Conservation (phyloP, 257 asterid species). For the Solanum virginianum region DNA sequence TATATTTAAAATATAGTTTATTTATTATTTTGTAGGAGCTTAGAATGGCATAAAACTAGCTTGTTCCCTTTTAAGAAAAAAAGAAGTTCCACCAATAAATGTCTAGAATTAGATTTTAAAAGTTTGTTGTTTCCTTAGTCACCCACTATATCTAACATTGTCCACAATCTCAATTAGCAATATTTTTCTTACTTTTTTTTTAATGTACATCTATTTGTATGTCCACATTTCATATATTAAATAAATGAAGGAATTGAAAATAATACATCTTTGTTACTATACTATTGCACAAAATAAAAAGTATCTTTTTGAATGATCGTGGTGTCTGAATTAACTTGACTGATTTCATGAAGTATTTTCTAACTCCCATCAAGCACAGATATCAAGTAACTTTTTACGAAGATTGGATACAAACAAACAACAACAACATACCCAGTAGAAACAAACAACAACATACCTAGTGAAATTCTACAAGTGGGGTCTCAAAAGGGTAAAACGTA, state of each 20-base stretch:
- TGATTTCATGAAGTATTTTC: not conserved
- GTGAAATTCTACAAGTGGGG: too few relatives aligned
- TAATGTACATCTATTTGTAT: not conserved
- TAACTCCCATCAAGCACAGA: not conserved
- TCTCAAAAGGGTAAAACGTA: too few relatives aligned
- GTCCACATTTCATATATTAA: not conserved
- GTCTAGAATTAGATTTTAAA: not conserved
- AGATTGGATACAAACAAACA: too few relatives aligned
- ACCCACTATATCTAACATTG: not conserved
- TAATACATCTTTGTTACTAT: not conserved
- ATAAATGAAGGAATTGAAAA: not conserved
- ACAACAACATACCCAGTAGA: too few relatives aligned
- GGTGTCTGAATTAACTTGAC: not conserved
- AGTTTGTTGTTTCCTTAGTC: conserved; percentile 1
- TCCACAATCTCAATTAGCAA: not conserved
- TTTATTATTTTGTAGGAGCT: not conserved
- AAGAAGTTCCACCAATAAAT: not conserved
- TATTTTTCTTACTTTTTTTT: not conserved
- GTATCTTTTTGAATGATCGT: too few relatives aligned
- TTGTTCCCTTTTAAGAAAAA: not conserved
- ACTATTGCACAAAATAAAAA: not conserved
- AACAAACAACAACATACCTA: too few relatives aligned
- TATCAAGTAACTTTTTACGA: not conserved
- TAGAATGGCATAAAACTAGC: not conserved
- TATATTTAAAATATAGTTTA: not conserved